phyloP scores from a whole-genome alignment of 2,329 filamentous ascomycete species.

The Trichoderma harzianum region DNA sequence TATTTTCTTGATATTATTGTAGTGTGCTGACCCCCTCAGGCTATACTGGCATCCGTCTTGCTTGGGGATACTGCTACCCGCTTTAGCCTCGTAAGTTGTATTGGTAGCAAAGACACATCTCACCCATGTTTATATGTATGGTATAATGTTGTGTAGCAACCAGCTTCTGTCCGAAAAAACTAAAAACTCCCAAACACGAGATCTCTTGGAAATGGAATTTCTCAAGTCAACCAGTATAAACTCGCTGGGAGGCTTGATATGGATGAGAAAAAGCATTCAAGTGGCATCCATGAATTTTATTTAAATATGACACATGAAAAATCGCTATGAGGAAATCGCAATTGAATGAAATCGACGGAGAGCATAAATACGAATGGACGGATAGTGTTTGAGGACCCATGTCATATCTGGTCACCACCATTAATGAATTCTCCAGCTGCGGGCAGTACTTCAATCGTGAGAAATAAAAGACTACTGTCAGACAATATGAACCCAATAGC shows the following conservation, averaged over 20 bases:
- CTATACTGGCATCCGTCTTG: not conserved
- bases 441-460: not conserved
- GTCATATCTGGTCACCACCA: not conserved
- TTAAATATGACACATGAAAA: too few species aligned
- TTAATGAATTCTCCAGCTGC: not conserved
- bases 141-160: not conserved
- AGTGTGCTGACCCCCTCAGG: not conserved
- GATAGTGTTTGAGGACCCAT: not conserved
- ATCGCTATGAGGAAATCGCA: too few species aligned
- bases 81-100: not conserved
- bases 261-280: not conserved
- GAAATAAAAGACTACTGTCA: not conserved
- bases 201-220: not conserved
- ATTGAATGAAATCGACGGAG: not conserved
- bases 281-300: not conserved
- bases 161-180: not conserved
- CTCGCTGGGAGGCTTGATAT: not conserved
- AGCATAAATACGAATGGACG: not conserved
- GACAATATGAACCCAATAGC: fast-evolving
- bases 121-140: not conserved
- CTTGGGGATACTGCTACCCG: not conserved
- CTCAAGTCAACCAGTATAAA: not conserved
- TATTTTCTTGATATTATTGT: not conserved
- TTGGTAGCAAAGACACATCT: not conserved
- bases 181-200: not conserved